Conservation (phyloP, 2,329 filamentous ascomycete genomes). For the Phialophora verrucosa region DNA sequence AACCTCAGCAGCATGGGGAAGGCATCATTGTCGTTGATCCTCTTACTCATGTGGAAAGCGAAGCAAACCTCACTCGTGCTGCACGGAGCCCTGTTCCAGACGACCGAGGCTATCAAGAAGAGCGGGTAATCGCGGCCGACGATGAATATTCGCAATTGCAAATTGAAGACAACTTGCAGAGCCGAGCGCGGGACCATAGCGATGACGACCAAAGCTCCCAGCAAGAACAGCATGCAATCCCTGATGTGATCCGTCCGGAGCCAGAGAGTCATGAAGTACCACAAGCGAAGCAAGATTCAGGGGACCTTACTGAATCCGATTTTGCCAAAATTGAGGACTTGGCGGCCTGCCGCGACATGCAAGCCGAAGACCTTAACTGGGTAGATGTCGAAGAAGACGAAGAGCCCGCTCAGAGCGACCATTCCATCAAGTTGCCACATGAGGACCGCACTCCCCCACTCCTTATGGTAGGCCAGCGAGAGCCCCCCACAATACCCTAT, state of each 20-base stretch:
- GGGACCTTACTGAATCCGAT: background rate
- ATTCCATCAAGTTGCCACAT: background rate
- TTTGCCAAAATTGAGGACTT: background rate
- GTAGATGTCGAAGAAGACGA: background rate
- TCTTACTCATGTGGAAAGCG: background rate
- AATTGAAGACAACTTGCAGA: background rate
- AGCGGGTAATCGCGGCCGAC: too few relatives aligned
- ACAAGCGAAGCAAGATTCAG: too few relatives aligned
- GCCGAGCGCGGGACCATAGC: background rate
- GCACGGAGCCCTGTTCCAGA: background rate
- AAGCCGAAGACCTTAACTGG: background rate
- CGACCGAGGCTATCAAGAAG: background rate
- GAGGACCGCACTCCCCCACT: background rate
- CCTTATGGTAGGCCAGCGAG: background rate
- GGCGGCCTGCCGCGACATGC: background rate
- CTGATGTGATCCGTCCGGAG: background rate
- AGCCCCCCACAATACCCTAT: background rate
- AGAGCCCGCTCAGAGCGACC: background rate
- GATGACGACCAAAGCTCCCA: background rate
- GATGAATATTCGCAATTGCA: background rate
- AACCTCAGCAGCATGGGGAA: background rate
- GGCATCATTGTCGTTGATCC: background rate
- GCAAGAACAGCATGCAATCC: background rate
- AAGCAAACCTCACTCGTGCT: background rate
- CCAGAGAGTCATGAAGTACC: background rate